Percentiles rank a stretch among this genome's conserved stretches.
phyloP scores from a whole-genome alignment of 164 flowering plant genomes.

The Vitis cinerea region DNA sequence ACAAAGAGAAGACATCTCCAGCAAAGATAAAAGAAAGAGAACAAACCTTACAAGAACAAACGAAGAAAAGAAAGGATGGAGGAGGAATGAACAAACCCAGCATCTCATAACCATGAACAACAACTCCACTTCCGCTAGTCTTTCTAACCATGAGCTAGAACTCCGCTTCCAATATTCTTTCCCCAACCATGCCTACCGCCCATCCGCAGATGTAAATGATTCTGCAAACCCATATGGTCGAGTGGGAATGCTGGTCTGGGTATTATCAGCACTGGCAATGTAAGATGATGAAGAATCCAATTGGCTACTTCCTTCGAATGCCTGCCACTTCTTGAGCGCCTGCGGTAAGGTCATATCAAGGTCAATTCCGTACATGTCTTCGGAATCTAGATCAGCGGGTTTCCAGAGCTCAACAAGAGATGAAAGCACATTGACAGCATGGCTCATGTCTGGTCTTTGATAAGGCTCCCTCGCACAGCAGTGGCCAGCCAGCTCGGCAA shows the following conservation, averaged over 20 bases:
- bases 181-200: constrained; percentile 21
- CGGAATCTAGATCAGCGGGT: constrained; percentile 59
- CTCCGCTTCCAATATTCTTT: neutral
- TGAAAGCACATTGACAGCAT: constrained; percentile 75
- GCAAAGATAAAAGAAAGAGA: neutral
- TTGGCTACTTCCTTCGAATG: constrained; percentile 47
- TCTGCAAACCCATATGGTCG: constrained; percentile 60
- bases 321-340: constrained; percentile 83
- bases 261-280: constrained; percentile 38
- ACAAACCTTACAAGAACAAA: constrained; percentile 8
- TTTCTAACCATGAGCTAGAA: no score
- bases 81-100: constrained; percentile 8
- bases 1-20: neutral
- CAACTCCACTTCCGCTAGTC: neutral
- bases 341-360: constrained; percentile 67
- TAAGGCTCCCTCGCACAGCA: constrained; percentile 85
- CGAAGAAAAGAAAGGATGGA: neutral
- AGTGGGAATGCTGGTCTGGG: constrained; percentile 60
- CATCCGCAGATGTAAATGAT: constrained; percentile 53
- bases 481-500: constrained; percentile 89
- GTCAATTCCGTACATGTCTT: constrained; percentile 67
- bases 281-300: constrained; percentile 43
- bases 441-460: constrained; percentile 96
- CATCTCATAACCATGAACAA: constrained; percentile 1
- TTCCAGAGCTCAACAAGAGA: constrained; percentile 84